Base-by-base conservation (phyloP, 352 stramenopile genomes). In the Pythium guiyangense region DNA sequence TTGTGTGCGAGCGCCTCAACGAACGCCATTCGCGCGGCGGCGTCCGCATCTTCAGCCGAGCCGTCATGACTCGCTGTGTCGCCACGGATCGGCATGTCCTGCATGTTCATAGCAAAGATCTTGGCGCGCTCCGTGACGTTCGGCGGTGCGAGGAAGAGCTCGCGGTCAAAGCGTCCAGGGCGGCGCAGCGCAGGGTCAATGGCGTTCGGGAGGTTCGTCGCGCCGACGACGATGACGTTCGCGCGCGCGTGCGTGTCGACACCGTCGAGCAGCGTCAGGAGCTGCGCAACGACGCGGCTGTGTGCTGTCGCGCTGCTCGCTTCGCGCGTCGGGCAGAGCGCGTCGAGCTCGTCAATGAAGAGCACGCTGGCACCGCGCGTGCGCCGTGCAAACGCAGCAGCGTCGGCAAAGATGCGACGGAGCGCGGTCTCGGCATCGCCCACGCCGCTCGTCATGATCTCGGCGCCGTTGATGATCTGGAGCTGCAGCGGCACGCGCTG, bases 261-360 rank as follows among this genome's bases (percentile, higher is more conserved):
- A 10, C 90, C 95, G 66, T 99, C 96, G 65, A 98, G 90, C 25
- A 98, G 67, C 47, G 96, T 98, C 20, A 99, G 70, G 22, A 99
- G 62, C 66, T 98, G 95, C 6, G 93, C 95, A 9, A 99, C 94
- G 12, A 98, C 85, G 26, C 81, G 73, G 45, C 71, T 90, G 62
- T 90, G 73, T 2, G 73, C 69, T 27, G 70, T 79, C 44, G 61
- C 61, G 15, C 62, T 60, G 20, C 74, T 69, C 57, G 82, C 64
- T 42, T 96, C 86, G 55, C 95, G 87, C 57, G 96, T 96, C 6
- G 94, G 94, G 40, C 94, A 98, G 35, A 99, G 88, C 15, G 81
- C 94, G 71, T 99, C 96, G 4, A 99, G 62, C 47, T 98, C 94
- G 61, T 99, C 96, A 62, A 99, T 97, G 61, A 98, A 98, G 49